Percentiles rank a stretch among this genome's conserved stretches.
Evolutionary conservation across 2,329 filamentous ascomycete genomes (phyloP).

Genomic region (Talaromyces sp.): DNA sequence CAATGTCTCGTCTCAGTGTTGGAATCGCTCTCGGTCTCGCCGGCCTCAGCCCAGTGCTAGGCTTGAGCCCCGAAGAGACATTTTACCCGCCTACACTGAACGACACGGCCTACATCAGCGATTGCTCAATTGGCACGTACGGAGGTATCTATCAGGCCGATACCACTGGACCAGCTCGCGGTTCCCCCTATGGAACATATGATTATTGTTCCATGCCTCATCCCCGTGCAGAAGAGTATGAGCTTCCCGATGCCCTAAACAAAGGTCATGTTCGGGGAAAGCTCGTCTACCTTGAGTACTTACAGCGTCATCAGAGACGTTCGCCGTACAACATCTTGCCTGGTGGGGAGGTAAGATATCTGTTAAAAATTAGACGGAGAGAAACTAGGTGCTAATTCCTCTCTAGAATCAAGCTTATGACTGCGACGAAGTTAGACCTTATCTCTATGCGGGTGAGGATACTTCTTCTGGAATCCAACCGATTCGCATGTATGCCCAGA

Average conservation of each 20-base stretch:
- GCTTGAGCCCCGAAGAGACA: slow-evolving; percentile 16
- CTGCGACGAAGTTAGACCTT: slow-evolving; percentile 34
- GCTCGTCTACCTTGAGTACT: slow-evolving; percentile 36
- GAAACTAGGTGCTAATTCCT: neutral
- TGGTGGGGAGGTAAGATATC: slow-evolving; percentile 30
- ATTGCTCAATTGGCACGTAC: slow-evolving; percentile 32
- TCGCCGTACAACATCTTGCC: slow-evolving; percentile 38
- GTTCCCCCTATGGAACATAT: slow-evolving; percentile 28
- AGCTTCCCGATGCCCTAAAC: slow-evolving; percentile 25
- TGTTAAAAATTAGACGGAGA: neutral
- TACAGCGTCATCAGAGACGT: slow-evolving; percentile 37
- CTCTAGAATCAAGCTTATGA: slow-evolving; percentile 33
- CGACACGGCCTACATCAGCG: slow-evolving; percentile 33
- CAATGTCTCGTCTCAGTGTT: slow-evolving; percentile 8
- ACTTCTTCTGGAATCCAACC: slow-evolving; percentile 18
- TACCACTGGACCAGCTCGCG: slow-evolving; percentile 16
- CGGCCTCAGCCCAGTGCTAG: slow-evolving; percentile 8
- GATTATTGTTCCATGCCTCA: slow-evolving; percentile 40
- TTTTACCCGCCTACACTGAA: slow-evolving; percentile 37
- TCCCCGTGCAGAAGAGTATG: slow-evolving; percentile 30
- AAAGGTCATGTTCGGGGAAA: slow-evolving; percentile 25
- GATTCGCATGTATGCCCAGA: slow-evolving; percentile 32
- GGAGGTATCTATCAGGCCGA: slow-evolving; percentile 34
- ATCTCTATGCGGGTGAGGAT: slow-evolving; percentile 30
- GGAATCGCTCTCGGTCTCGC: slow-evolving; percentile 3